phyloP scores from a whole-genome alignment of 2,329 filamentous ascomycete genomes.

The Cladophialophora carrionii region DNA sequence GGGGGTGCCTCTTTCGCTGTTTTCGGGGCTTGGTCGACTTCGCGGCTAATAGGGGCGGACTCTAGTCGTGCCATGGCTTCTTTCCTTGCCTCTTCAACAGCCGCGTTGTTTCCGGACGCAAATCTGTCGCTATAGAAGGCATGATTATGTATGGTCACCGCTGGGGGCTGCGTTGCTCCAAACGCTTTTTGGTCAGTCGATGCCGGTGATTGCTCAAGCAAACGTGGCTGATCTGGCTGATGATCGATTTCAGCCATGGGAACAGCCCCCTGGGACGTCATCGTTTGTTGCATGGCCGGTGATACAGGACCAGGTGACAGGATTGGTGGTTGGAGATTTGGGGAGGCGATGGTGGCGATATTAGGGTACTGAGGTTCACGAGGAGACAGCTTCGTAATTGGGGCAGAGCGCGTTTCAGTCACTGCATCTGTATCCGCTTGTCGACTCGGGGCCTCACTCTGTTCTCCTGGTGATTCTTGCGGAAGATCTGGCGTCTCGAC shows the following conservation, averaged over 20 bases:
- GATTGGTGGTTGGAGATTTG: slow-evolving; percentile 38
- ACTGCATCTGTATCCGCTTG: background rate
- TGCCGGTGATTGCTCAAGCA: slow-evolving; percentile 25
- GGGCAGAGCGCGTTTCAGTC: background rate
- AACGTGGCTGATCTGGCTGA: slow-evolving; percentile 40
- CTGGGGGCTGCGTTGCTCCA: slow-evolving; percentile 47
- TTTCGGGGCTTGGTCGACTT: background rate
- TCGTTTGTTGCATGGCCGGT: slow-evolving; percentile 63
- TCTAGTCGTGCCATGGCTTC: slow-evolving; percentile 18
- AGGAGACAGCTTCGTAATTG: background rate
- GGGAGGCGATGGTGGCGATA: slow-evolving; percentile 24
- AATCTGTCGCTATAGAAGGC: slow-evolving; percentile 37
- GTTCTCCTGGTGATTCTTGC: background rate
- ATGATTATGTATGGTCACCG: slow-evolving; percentile 42
- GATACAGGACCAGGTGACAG: slow-evolving; percentile 65
- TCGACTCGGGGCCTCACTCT: background rate
- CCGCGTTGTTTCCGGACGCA: background rate
- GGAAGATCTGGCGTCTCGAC: slow-evolving; percentile 23
- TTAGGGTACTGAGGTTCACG: slow-evolving; percentile 18
- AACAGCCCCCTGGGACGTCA: slow-evolving; percentile 65
- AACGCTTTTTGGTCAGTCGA: slow-evolving; percentile 26
- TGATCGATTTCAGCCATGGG: slow-evolving; percentile 63
- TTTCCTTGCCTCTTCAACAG: slow-evolving; percentile 17
- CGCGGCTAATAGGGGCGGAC: background rate
- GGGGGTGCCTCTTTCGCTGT: background rate